Conservation (phyloP, 129 eudicot species). For the Flaveria ramosissima region DNA sequence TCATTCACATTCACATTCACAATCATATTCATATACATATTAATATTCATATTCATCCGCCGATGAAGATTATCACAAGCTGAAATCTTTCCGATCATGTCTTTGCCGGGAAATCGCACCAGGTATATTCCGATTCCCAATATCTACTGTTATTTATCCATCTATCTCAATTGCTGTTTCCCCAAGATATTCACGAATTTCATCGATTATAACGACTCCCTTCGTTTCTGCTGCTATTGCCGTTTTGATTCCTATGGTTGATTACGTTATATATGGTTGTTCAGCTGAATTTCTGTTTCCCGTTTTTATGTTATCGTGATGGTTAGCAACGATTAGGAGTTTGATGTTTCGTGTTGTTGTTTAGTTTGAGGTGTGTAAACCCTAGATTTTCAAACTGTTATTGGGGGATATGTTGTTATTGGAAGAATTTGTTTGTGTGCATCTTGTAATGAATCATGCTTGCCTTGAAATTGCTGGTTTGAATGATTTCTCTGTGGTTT, state of each 20-base stretch:
- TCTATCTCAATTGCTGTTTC: no score
- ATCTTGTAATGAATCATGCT: background rate
- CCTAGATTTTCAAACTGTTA: constrained; percentile 14
- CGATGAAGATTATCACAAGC: constrained; percentile 24
- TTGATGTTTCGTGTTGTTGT: constrained; percentile 18
- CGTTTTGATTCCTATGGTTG: constrained; percentile 10
- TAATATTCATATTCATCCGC: background rate
- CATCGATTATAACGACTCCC: background rate
- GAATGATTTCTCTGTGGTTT: background rate
- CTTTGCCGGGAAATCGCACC: constrained; percentile 44
- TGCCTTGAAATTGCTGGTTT: constrained; percentile 13
- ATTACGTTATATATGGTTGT: constrained; percentile 14
- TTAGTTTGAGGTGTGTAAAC: constrained; percentile 26
- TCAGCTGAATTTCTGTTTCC: constrained; percentile 13
- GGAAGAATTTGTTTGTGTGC: constrained; percentile 7
- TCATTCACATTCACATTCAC: no score
- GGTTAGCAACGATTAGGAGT: constrained; percentile 28
- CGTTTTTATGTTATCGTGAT: constrained; percentile 1
- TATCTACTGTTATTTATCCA: background rate
- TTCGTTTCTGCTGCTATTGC: constrained; percentile 1
- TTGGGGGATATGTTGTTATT: constrained; percentile 10
- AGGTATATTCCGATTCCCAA: constrained; percentile 29
- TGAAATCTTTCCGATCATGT: constrained; percentile 37
- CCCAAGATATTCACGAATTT: constrained; percentile 13
- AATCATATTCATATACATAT: no score